Conservation (phyloP, 2,329 filamentous ascomycete genomes). For the Penicillium olsonii region DNA sequence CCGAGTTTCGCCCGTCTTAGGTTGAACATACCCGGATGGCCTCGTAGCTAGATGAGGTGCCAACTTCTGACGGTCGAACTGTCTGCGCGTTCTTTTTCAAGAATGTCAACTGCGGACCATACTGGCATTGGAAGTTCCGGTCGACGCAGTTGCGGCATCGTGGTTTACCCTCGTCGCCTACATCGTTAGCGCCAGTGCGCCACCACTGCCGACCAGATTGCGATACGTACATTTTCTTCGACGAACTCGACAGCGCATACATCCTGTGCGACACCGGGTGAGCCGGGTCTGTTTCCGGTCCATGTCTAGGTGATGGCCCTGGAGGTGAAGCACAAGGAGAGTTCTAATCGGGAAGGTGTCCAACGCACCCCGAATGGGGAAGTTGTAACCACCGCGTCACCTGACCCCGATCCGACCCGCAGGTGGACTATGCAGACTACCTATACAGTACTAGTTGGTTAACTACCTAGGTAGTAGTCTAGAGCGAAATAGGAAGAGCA, state of each 20-base stretch:
- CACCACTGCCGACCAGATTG: constrained; percentile 1
- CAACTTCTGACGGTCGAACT: constrained; percentile 23
- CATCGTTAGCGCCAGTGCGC: too few relatives aligned
- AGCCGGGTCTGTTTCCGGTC: constrained; percentile 14
- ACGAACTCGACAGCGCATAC: constrained; percentile 52
- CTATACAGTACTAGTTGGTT: too few relatives aligned
- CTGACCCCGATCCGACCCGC: background rate
- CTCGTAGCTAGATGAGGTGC: constrained; percentile 15
- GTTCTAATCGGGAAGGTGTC: constrained; percentile 5
- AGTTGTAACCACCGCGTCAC: constrained; percentile 16
- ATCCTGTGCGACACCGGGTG: constrained; percentile 44
- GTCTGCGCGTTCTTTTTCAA: constrained; percentile 53
- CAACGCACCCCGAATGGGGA: constrained; percentile 14
- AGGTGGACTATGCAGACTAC: too few relatives aligned
- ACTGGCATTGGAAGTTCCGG: constrained; percentile 52
- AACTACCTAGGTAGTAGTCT: too few relatives aligned
- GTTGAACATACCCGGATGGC: constrained; percentile 22
- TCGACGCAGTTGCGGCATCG: constrained; percentile 51
- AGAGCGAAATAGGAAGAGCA: too few relatives aligned
- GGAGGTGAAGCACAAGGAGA: background rate
- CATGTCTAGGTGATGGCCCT: constrained; percentile 5
- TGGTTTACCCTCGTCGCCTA: constrained; percentile 56
- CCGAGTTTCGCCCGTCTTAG: too few relatives aligned
- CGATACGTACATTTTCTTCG: constrained; percentile 49
- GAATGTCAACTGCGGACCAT: constrained; percentile 52